Evolutionary conservation across 106 monocot species (phyloP).

Genomic region (Platanthera guangdongensis): DNA sequence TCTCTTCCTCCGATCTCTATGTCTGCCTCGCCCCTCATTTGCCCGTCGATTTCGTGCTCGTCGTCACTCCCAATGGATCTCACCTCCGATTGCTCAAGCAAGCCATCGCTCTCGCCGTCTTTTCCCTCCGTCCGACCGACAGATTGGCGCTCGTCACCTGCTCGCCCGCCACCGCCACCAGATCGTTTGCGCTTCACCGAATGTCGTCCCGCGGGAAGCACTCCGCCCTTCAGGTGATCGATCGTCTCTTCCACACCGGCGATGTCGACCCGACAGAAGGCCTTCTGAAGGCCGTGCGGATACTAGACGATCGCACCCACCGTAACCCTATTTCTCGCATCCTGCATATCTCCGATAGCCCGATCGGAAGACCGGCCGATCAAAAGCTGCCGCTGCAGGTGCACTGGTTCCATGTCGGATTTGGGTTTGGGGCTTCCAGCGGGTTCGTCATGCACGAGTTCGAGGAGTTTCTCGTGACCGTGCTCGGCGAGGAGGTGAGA

Average conservation of each 20-base stretch:
- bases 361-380: constrained; percentile 11
- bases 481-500: constrained; percentile 60
- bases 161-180: constrained; percentile 46
- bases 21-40: constrained; percentile 44
- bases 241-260: constrained; percentile 53
- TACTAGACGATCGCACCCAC: constrained; percentile 43
- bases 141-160: constrained; percentile 71
- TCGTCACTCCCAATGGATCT: constrained; percentile 66
- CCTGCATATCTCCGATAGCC: constrained; percentile 56
- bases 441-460: constrained; percentile 92
- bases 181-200: constrained; percentile 69
- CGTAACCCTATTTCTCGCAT: constrained; percentile 36
- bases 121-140: constrained; percentile 58
- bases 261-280: constrained; percentile 52
- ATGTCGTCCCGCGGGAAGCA: constrained; percentile 76
- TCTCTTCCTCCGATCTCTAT: constrained; percentile 35
- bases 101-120: constrained; percentile 72
- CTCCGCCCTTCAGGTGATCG: constrained; percentile 61
- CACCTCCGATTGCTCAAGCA: constrained; percentile 69
- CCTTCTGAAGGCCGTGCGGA: constrained; percentile 56
- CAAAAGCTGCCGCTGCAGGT: constrained; percentile 25
- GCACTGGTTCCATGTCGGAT: constrained; percentile 60
- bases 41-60: constrained; percentile 59
- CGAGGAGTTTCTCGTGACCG: constrained; percentile 58
- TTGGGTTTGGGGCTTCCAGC: constrained; percentile 50